phyloP scores from a whole-genome alignment of 306 rosid species.

The Vigna nakashimae region DNA sequence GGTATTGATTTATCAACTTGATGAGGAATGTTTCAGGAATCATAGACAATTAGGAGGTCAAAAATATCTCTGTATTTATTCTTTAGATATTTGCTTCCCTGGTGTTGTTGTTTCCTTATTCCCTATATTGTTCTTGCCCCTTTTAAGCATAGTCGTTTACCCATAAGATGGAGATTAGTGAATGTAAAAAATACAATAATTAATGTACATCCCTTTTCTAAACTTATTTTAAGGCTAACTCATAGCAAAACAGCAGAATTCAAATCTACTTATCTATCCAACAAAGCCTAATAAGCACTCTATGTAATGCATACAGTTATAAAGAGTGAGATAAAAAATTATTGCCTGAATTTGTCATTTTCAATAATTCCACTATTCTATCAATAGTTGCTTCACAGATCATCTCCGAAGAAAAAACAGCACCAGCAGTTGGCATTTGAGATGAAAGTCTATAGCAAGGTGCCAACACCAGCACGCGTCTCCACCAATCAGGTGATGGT shows the following conservation, averaged over 20 bases:
- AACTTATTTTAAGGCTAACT: neutral
- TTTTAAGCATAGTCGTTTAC: too few relatives aligned
- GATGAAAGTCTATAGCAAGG: slow-evolving; percentile 76
- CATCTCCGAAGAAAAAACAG: slow-evolving; percentile 97
- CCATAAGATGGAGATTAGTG: too few relatives aligned
- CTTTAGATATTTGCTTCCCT: too few relatives aligned
- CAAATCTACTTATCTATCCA: slow-evolving; percentile 28
- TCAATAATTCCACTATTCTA: slow-evolving; percentile 87
- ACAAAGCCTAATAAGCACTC: slow-evolving; percentile 20
- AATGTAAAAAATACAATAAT: too few relatives aligned
- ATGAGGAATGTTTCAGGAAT: too few relatives aligned
- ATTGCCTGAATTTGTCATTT: slow-evolving; percentile 91
- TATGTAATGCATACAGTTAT: neutral
- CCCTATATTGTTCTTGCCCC: too few relatives aligned
- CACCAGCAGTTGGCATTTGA: slow-evolving; percentile 86
- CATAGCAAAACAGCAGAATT: slow-evolving; percentile 3
- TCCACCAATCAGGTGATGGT: slow-evolving; percentile 99
- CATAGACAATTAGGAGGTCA: too few relatives aligned
- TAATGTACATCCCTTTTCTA: too few relatives aligned
- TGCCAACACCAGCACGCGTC: slow-evolving; percentile 91
- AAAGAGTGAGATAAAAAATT: slow-evolving; percentile 34
- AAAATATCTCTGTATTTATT: too few relatives aligned
- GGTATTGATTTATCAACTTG: too few relatives aligned
- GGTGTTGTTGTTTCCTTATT: too few relatives aligned
- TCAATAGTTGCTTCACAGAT: slow-evolving; percentile 92